phyloP scores from a whole-genome alignment of 257 asterid genomes.

The Datura wrightii region DNA sequence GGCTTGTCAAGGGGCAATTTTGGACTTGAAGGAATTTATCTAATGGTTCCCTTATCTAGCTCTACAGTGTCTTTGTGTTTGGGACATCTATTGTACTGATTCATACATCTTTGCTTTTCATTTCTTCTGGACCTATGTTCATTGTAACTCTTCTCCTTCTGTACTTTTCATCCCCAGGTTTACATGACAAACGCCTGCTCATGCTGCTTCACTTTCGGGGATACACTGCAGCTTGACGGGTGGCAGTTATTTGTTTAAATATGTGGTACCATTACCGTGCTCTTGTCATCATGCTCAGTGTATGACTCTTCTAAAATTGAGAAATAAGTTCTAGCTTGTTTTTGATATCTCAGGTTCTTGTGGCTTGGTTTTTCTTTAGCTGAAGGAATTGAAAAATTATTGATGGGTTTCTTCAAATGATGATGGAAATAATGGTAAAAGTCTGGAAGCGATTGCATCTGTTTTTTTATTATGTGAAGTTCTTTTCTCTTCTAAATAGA shows the following conservation, averaged over 20 bases:
- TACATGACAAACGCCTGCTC: conserved; percentile 58
- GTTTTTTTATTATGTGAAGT: conserved; percentile 23
- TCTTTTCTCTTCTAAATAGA: conserved; percentile 10
- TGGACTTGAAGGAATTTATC: background rate
- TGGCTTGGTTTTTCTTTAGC: conserved; percentile 42
- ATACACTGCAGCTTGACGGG: conserved; percentile 70
- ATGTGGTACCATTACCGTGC: conserved; percentile 42
- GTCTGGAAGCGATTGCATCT: conserved; percentile 30
- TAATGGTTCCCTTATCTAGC: background rate
- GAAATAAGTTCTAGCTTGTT: background rate
- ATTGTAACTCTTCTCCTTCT: conserved; percentile 7
- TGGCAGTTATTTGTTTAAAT: conserved; percentile 59
- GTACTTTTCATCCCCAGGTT: conserved; percentile 36
- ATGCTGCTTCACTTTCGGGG: conserved; percentile 63
- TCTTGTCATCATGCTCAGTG: conserved; percentile 15
- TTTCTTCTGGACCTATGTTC: background rate
- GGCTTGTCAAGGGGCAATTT: conserved; percentile 5
- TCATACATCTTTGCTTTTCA: background rate
- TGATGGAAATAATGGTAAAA: conserved; percentile 31
- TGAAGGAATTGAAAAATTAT: conserved; percentile 45
- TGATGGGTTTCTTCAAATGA: conserved; percentile 35
- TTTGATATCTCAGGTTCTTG: conserved; percentile 45
- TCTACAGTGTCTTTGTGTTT: background rate
- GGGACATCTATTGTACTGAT: background rate
- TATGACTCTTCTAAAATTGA: background rate